A percentile compares a stretch with the other conserved stretches of the same genome.
Evolutionary conservation across 352 stramenopile genomes (phyloP).

Genomic region (Phytopythium ostracodes): DNA sequence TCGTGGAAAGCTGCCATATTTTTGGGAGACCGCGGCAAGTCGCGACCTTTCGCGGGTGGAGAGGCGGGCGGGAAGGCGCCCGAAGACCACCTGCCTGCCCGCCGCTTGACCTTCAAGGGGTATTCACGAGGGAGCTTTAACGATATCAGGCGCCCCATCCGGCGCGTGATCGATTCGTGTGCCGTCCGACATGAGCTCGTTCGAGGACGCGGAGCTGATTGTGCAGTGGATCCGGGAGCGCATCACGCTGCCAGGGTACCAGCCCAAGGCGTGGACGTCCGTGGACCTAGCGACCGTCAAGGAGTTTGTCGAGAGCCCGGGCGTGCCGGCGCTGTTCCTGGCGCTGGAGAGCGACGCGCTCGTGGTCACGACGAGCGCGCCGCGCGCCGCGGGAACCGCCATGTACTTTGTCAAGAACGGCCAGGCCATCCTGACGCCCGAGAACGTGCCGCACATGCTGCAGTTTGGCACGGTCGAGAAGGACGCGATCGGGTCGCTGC

Average conservation of each 20-base stretch:
- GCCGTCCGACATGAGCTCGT: constrained; percentile 53
- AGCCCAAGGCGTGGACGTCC: constrained; percentile 66
- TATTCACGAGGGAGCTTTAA: background rate
- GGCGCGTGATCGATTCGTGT: background rate
- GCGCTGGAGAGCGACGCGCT: constrained; percentile 43
- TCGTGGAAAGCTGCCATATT: no score
- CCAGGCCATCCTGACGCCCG: constrained; percentile 54
- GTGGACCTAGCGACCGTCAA: constrained; percentile 78
- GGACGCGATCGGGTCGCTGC: constrained; percentile 72
- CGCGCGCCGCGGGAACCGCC: constrained; percentile 38
- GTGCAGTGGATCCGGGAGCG: constrained; percentile 85
- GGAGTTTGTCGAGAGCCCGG: constrained; percentile 73
- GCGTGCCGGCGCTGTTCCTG: constrained; percentile 69
- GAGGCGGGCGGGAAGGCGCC: background rate
- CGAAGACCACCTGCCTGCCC: no score
- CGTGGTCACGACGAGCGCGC: constrained; percentile 49
- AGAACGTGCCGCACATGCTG: constrained; percentile 49
- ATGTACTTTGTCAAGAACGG: constrained; percentile 91
- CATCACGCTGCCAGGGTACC: constrained; percentile 67
- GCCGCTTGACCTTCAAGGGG: background rate
- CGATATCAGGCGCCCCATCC: no score
- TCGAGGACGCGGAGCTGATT: constrained; percentile 81
- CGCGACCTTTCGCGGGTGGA: constrained; percentile 1
- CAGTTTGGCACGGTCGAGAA: constrained; percentile 79
- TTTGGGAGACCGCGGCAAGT: background rate